Percentiles rank a stretch among this genome's conserved stretches.
phyloP scores from a whole-genome alignment of 768 basidiomycete species.

The Bullera alba region DNA sequence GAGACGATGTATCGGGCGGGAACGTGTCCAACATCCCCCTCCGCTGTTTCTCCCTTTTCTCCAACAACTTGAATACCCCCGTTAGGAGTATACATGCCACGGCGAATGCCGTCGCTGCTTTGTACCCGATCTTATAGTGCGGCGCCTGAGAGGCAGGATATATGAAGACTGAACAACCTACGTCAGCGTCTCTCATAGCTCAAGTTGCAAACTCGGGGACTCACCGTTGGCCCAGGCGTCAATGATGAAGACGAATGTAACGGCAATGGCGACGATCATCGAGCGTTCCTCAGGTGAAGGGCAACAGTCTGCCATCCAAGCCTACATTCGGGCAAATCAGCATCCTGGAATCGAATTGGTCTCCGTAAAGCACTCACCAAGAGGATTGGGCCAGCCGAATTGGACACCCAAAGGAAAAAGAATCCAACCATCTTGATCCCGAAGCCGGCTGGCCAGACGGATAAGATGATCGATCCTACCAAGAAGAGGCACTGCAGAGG shows the following conservation, averaged over 20 bases:
- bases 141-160: constrained; percentile 34
- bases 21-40: no score
- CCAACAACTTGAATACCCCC: neutral
- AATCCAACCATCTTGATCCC: constrained; percentile 24
- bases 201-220: neutral
- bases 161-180: constrained; percentile 9
- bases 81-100: neutral
- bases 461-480: constrained; percentile 12
- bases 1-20: no score
- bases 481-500: neutral
- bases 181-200: neutral
- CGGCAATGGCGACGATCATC: constrained; percentile 5
- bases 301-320: constrained; percentile 27
- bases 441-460: constrained; percentile 19
- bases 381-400: constrained; percentile 21
- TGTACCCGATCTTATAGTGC: constrained; percentile 29
- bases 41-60: neutral
- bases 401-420: constrained; percentile 25
- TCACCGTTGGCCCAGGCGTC: constrained; percentile 12
- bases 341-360: neutral
- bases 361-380: constrained; percentile 13
- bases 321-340: constrained; percentile 3
- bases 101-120: constrained; percentile 19
- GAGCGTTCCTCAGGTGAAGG: constrained; percentile 17
- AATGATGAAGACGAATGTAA: constrained; percentile 18